These are phyloP conservation scores for Arthroderma sp. DNA, from an alignment of 2,329 filamentous ascomycete species.

Conservation along the genomic window DNA sequence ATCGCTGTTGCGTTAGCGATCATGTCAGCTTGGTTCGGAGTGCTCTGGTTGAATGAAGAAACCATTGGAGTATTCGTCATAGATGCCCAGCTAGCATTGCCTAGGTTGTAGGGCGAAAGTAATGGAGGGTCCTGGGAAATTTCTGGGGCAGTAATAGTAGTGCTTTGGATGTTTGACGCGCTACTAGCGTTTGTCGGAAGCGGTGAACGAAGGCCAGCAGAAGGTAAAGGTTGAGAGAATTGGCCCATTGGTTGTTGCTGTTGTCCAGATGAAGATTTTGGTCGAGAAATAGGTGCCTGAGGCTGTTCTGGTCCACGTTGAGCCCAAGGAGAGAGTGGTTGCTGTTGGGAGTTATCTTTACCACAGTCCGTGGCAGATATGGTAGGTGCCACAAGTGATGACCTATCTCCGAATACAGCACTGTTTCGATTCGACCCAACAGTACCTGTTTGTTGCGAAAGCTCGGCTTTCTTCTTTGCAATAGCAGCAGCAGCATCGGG, in stretches of 20 bases:
- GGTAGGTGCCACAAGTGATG: constrained; percentile 59
- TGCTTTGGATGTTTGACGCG: constrained; percentile 64
- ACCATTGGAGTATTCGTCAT: constrained; percentile 98
- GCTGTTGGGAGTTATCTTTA: constrained; percentile 49
- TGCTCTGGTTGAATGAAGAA: constrained; percentile 56
- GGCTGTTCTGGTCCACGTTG: constrained; percentile 38
- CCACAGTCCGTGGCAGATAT: constrained; percentile 55
- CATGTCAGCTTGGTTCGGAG: constrained; percentile 77
- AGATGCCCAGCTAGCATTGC: constrained; percentile 91
- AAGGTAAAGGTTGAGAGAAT: constrained; percentile 70
- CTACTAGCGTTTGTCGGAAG: constrained; percentile 51
- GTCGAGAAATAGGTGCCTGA: constrained; percentile 44
- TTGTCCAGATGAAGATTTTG: constrained; percentile 68
- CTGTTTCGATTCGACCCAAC: constrained; percentile 89
- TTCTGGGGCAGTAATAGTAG: constrained; percentile 63
- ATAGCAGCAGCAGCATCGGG: constrained; percentile 97
- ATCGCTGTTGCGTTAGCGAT: constrained; percentile 96
- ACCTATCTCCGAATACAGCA: constrained; percentile 60
- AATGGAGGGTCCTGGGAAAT: constrained; percentile 60
- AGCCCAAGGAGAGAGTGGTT: constrained; percentile 72
- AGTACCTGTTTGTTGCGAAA: constrained; percentile 86
- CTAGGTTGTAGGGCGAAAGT: constrained; percentile 64
- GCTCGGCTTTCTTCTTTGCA: constrained; percentile 94
- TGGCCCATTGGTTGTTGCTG: constrained; percentile 67
- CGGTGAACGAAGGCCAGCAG: constrained; percentile 67